Base-by-base conservation (phyloP, 202 grass and related monocot genomes). In the Dendrocalamus latiflorus region DNA sequence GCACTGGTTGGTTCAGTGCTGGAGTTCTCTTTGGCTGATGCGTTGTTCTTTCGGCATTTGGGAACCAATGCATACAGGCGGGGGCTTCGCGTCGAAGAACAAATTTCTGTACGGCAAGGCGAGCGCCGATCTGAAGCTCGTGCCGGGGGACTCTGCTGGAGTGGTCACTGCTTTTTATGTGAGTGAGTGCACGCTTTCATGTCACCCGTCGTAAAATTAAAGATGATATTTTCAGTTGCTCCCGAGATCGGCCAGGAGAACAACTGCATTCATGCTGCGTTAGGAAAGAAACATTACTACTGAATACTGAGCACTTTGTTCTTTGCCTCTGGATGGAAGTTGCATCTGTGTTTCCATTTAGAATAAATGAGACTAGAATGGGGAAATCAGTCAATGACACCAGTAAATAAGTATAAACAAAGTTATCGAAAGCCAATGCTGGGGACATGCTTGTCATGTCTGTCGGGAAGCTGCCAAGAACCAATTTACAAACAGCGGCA, bases 131-230 rank as follows among this genome's bases (percentile, higher is more conserved):
- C 85, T 95, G 65, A 98, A 95, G 86, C 92, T 98, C 22, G 93
- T 98, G 33, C 89, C 93, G 0, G 93, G 93, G 10, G 95, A 98
- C 78, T 98, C 95, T 4, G 95, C 95, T 7, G 95, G 95, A 1
- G 90, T 90, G n/a, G 95, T 98, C 89, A 98, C 95, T 0, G 95
- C 95, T 41, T 98, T 98, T 77, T 98, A 98, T 90, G 95, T 98
- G 90, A 84, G 88, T 65, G 72, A 75, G 86, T 79, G 83, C 68
- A 24, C 14, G 1, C 2, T 21, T 33, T 21, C 16, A 6, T 24
- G n/a, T 17, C 12, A 12, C 33, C 1, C 0, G 1, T 15, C 53
- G 53, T 75, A 4, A 16, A 9, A 16, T 64, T 8, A 9, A 4
- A 37, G 11, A 47, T 43, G 16, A 37, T 17, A 42, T 51, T 81